Evolutionary conservation across 768 basidiomycete genomes (phyloP), one percentile per base, ranked within the genome.

Genomic region (Suillus decipiens): DNA sequence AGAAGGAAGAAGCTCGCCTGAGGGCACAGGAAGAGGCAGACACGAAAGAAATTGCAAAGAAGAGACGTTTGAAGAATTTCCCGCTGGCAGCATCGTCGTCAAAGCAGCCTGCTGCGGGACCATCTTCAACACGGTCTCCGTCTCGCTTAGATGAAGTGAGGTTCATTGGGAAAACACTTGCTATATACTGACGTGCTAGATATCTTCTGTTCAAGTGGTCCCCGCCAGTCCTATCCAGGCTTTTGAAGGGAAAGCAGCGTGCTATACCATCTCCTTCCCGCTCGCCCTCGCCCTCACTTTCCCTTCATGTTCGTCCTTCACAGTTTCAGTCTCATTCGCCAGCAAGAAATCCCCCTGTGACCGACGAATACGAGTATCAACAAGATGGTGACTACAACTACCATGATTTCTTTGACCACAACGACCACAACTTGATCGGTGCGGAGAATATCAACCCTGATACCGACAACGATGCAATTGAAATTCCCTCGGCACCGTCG

Each of bases 51-150:
- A 70, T 31, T 19, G 63, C 60, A 50, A 62, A 9, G 24, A 71
- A 64, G 62, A 69, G 53, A 63, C 64, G 66, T 54, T 63, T 36
- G 37, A 76, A 64, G 62, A 63, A 66, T n/a, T 76, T 76, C 48
- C 75, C 72, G 4, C n/a, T 75, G n/a, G 61, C 39, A 11, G 24
- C 36, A 10, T 39, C 54, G 9, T 54, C n/a, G 5, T 61, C 54
- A 59, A 34, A 57, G 12, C 60, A 61, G 24, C 55, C 50, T 59
- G 51, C 17, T 57, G 24, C 17, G 3, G 39, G 39, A 41, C 39
- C 39, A 41, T 57, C 37, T 28, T 19, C 55, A 28, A 17, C 10
- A 28, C 37, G 17, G 37, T 31, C 37, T 28, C 17, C 10, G 7
- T 19, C 56, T 39, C 17, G 6, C 24, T 41, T 28, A 28, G 56